These are phyloP conservation scores for Tylopilus subfusipes DNA, from an alignment of 768 basidiomycete species.

Conservation along the genomic window DNA sequence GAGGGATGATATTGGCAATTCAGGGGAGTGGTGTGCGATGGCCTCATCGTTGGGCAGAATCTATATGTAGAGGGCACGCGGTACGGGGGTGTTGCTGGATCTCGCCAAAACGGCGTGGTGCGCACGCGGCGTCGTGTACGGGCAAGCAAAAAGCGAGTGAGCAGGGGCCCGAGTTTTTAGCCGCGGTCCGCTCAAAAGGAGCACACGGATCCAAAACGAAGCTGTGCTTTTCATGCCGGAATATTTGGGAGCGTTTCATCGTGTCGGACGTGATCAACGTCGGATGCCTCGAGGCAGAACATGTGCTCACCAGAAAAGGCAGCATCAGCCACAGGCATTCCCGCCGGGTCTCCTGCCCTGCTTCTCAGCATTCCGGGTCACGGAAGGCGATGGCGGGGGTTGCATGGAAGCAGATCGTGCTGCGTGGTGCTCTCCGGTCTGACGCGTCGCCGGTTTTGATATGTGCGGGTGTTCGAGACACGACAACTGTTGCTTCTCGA, in stretches of 20 bases:
- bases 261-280: neutral
- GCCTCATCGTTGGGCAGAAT: slow-evolving; percentile 28
- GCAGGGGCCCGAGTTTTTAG: slow-evolving; percentile 26
- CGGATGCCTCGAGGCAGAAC: slow-evolving; percentile 27
- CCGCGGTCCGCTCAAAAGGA: slow-evolving; percentile 25
- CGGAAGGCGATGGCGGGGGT: too few species aligned
- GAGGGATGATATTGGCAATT: slow-evolving; percentile 27
- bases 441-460: too few species aligned
- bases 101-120: slow-evolving; percentile 26
- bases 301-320: slow-evolving; percentile 6
- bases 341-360: neutral
- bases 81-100: slow-evolving; percentile 19
- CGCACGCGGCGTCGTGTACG: slow-evolving; percentile 4
- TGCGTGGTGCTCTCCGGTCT: too few species aligned
- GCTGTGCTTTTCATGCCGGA: slow-evolving; percentile 20
- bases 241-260: slow-evolving; percentile 16
- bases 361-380: neutral
- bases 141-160: slow-evolving; percentile 8
- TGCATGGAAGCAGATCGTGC: too few species aligned
- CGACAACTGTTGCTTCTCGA: too few species aligned
- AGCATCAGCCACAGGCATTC: neutral
- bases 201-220: slow-evolving; percentile 14
- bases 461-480: too few species aligned
- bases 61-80: slow-evolving; percentile 28
- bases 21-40: slow-evolving; percentile 22